phyloP scores from a whole-genome alignment of 179 eudicot species.

The Silene vulgaris region DNA sequence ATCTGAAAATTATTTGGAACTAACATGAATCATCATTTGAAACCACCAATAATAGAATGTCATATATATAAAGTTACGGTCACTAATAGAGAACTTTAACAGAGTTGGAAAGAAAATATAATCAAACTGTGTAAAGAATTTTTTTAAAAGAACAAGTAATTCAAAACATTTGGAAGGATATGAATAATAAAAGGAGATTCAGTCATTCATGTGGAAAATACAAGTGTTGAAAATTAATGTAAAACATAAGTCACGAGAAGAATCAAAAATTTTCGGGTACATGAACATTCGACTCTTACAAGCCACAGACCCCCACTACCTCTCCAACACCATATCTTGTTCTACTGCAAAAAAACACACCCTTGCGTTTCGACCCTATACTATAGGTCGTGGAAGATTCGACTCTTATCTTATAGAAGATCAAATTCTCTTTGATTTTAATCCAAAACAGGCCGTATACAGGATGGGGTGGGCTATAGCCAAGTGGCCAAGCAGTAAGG shows the following conservation, averaged over 20 bases:
- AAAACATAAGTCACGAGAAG: no score
- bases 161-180: neutral
- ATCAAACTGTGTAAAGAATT: neutral
- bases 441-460: no score
- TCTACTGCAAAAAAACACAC: neutral
- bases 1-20: neutral
- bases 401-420: no score
- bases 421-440: no score
- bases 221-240: no score
- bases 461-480: no score
- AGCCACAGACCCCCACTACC: neutral
- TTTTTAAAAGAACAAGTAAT: no score
- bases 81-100: neutral
- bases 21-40: neutral
- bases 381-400: no score
- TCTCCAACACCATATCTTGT: neutral
- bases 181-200: no score
- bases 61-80: neutral
- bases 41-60: neutral
- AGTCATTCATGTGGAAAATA: no score
- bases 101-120: neutral
- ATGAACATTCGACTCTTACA: neutral
- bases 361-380: no score
- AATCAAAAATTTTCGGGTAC: neutral
- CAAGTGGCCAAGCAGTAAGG: no score